Percentiles rank a stretch among this genome's conserved stretches.
These are phyloP conservation scores for Trametes gibbosa DNA, from an alignment of 768 basidiomycete genomes.

Conservation along the genomic window DNA sequence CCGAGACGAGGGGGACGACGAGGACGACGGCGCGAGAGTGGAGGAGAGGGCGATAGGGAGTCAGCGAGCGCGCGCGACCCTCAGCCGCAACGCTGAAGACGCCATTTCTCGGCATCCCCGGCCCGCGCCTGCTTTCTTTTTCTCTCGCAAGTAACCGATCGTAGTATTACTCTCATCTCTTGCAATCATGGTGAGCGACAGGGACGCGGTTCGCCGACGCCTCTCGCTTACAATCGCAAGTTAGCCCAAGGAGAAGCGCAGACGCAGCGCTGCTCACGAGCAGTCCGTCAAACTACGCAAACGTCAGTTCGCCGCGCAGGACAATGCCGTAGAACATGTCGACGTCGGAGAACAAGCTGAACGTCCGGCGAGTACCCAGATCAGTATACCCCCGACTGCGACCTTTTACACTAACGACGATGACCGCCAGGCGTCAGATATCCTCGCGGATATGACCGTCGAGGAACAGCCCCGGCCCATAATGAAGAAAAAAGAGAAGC, in stretches of 20 bases:
- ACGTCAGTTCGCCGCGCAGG: slow-evolving; percentile 49
- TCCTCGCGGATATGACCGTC: slow-evolving; percentile 37
- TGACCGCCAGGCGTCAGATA: slow-evolving; percentile 39
- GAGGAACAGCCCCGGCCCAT: slow-evolving; percentile 23
- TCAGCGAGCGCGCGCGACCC: too few species aligned
- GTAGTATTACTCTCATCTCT: background rate
- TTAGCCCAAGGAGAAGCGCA: slow-evolving; percentile 38
- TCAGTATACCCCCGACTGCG: background rate
- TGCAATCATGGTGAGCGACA: slow-evolving; percentile 4
- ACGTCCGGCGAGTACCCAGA: slow-evolving; percentile 36
- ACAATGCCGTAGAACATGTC: slow-evolving; percentile 46
- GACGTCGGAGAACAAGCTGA: slow-evolving; percentile 42
- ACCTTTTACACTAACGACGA: slow-evolving; percentile 6
- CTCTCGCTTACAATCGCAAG: background rate
- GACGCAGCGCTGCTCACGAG: slow-evolving; percentile 46
- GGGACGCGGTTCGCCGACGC: too few species aligned
- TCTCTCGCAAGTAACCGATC: background rate
- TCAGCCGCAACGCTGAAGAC: background rate
- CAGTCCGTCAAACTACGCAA: slow-evolving; percentile 49
- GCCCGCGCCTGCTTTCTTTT: background rate
- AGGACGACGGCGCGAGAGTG: background rate
- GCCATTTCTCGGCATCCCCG: background rate
- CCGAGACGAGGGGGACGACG: background rate
- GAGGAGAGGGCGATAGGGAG: background rate
- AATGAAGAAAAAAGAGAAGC: slow-evolving; percentile 66